Evolutionary conservation across 2,329 filamentous ascomycete species (phyloP).

Genomic region (Coniochaeta ligniaria): DNA sequence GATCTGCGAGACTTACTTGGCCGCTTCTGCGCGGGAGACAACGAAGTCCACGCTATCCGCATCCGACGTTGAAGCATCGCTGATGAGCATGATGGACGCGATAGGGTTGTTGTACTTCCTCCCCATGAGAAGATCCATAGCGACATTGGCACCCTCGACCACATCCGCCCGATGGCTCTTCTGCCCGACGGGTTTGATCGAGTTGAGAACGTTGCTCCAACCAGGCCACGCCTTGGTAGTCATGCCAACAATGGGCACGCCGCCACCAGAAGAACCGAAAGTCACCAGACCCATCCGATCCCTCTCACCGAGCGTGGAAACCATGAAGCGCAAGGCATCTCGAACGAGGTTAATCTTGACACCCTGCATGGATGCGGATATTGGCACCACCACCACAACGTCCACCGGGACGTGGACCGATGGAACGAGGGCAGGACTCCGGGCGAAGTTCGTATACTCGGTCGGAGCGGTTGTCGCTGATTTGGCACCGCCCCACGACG

Average conservation of each 20-base stretch:
- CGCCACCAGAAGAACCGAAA: slow-evolving; percentile 89
- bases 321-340: slow-evolving; percentile 87
- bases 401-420: slow-evolving; percentile 86
- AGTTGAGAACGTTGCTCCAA: slow-evolving; percentile 79
- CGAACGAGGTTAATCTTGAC: slow-evolving; percentile 93
- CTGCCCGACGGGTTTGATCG: slow-evolving; percentile 88
- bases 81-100: slow-evolving; percentile 92
- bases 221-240: slow-evolving; percentile 90
- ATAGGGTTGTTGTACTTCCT: slow-evolving; percentile 93
- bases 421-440: slow-evolving; percentile 33
- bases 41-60: slow-evolving; percentile 96
- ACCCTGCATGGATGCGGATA: slow-evolving; percentile 99
- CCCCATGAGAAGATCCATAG: slow-evolving; percentile 98
- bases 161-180: slow-evolving; percentile 96
- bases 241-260: slow-evolving; percentile 95
- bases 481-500: slow-evolving; percentile 71
- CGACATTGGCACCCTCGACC: slow-evolving; percentile 93
- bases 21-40: slow-evolving; percentile 89
- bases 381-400: slow-evolving; percentile 91
- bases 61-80: slow-evolving; percentile 92
- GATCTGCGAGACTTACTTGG: slow-evolving; percentile 61
- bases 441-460: slow-evolving; percentile 74
- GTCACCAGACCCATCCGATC: slow-evolving; percentile 97
- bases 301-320: slow-evolving; percentile 79
- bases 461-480: slow-evolving; percentile 85